Evolutionary conservation across 352 stramenopile genomes (phyloP).

Genomic region (Phytophthora constricta): DNA sequence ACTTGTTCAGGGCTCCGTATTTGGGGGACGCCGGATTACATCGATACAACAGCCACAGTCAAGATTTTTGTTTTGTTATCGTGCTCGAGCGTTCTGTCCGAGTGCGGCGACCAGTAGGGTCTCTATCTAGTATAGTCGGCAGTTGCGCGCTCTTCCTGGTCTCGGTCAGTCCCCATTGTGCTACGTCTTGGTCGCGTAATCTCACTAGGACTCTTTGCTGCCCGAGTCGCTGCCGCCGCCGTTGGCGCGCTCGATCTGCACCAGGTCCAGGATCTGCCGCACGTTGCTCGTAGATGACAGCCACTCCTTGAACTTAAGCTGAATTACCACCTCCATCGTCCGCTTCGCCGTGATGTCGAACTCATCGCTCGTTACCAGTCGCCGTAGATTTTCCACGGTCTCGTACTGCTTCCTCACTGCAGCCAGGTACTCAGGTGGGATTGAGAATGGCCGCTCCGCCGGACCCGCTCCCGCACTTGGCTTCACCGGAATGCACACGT

Average conservation of each 20-base stretch:
- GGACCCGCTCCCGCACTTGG: slow-evolving; percentile 35
- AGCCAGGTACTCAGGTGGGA: slow-evolving; percentile 74
- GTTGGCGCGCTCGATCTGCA: slow-evolving; percentile 74
- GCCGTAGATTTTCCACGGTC: slow-evolving; percentile 74
- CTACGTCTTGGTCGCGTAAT: background rate
- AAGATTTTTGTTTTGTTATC: background rate
- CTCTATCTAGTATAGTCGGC: slow-evolving; percentile 43
- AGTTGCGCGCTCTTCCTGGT: slow-evolving; percentile 1
- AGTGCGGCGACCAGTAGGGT: slow-evolving; percentile 15
- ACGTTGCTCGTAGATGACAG: slow-evolving; percentile 86
- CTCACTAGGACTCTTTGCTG: slow-evolving; percentile 31
- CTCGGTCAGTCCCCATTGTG: slow-evolving; percentile 5
- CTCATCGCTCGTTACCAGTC: slow-evolving; percentile 80
- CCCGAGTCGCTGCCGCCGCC: slow-evolving; percentile 15
- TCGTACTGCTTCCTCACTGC: slow-evolving; percentile 74
- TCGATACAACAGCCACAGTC: too few species aligned
- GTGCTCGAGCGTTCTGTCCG: slow-evolving; percentile 5
- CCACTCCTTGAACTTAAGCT: slow-evolving; percentile 90
- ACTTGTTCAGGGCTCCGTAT: too few species aligned
- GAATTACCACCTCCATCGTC: slow-evolving; percentile 83
- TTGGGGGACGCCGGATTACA: too few species aligned
- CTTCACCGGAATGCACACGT: slow-evolving; percentile 80
- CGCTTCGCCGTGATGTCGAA: slow-evolving; percentile 83
- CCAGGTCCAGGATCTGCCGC: slow-evolving; percentile 89
- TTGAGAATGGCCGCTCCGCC: slow-evolving; percentile 75